A percentile compares a stretch with the other conserved stretches of the same genome.
phyloP scores from a whole-genome alignment of 1,284 basidiomycete species.

The Melampsora larici-populina region DNA sequence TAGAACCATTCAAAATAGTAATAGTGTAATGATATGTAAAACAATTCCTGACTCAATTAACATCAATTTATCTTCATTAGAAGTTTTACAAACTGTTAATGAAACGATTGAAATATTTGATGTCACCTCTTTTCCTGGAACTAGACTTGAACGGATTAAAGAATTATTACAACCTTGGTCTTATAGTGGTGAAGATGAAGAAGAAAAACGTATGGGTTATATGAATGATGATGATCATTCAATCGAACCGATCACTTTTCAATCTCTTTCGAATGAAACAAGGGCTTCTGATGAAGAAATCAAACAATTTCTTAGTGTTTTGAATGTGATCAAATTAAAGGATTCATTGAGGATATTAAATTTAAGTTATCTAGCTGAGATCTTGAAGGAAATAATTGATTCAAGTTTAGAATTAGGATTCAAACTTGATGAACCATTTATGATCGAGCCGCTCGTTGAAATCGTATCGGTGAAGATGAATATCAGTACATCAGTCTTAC shows the following conservation, averaged over 20 bases:
- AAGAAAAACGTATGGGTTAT: background rate
- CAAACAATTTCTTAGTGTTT: background rate
- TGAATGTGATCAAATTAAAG: constrained; percentile 19
- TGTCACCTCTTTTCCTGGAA: constrained; percentile 27
- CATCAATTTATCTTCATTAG: background rate
- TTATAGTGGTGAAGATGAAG: constrained; percentile 30
- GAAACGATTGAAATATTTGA: constrained; percentile 34
- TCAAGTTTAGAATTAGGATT: constrained; percentile 21
- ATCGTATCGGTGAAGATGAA: constrained; percentile 9
- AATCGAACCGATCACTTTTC: constrained; percentile 7
- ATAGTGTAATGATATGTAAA: constrained; percentile 40
- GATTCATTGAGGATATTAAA: constrained; percentile 25
- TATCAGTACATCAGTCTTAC: constrained; percentile 6
- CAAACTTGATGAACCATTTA: constrained; percentile 22
- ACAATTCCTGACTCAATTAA: background rate
- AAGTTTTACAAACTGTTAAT: constrained; percentile 36
- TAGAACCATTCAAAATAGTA: constrained; percentile 38
- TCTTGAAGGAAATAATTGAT: constrained; percentile 18
- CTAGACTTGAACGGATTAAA: constrained; percentile 20
- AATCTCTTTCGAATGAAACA: constrained; percentile 7
- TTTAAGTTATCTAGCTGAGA: constrained; percentile 26
- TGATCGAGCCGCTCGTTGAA: constrained; percentile 12
- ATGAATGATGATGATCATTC: background rate
- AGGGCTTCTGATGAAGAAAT: constrained; percentile 39
- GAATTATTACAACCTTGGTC: constrained; percentile 19